Evolutionary conservation across 306 rosid genomes (phyloP), one percentile per base, ranked within the genome.

Genomic region (Quercus gilva): DNA sequence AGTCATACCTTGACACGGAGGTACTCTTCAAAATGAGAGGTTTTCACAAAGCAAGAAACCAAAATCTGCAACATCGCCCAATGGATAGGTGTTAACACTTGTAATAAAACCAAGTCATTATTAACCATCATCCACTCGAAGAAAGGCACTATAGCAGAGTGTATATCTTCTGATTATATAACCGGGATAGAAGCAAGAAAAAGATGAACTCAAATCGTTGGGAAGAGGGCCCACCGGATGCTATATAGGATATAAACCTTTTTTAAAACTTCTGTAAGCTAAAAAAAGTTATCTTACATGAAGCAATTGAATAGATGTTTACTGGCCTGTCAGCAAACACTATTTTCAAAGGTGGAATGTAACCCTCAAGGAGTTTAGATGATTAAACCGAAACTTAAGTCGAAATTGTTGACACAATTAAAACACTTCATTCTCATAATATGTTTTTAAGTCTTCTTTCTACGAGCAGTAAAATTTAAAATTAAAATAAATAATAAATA

Each of bases 1-100:
- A 70, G 56, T 61, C 43, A 18, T 84, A 93, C 99, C 99, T 96
- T 93, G 76, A 96, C 98, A 35, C 97, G 90, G 8, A 96, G 92
- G 89, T 93, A 93, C 81, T 93, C 99, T 82, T 96, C 98, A 81
- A 96, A 85, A 86, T 86, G 97, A 73, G 99, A 88, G 83, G 99
- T 93, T 86, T 93, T 96, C 78, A 93, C 99, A 81, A 96, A 96
- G 91, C 99, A 96, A 64, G 99, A 96, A 82, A 96, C 80, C 87
- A 96, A 80, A 80, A 93, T 86, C 99, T 96, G 98, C 84, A 87
- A 68, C 55, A 75, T 72, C 55, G 80, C 21, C 26, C 52, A 67
- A 64, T 3, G 28, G 26, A 67, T 49, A 33, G 52, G 19, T 33
- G 52, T 35, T 67, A 33, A 35, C 25, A 67, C 43, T 33, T 35